Base-by-base conservation (phyloP, 2,329 filamentous ascomycete genomes). In the Pseudogymnoascus sp. region DNA sequence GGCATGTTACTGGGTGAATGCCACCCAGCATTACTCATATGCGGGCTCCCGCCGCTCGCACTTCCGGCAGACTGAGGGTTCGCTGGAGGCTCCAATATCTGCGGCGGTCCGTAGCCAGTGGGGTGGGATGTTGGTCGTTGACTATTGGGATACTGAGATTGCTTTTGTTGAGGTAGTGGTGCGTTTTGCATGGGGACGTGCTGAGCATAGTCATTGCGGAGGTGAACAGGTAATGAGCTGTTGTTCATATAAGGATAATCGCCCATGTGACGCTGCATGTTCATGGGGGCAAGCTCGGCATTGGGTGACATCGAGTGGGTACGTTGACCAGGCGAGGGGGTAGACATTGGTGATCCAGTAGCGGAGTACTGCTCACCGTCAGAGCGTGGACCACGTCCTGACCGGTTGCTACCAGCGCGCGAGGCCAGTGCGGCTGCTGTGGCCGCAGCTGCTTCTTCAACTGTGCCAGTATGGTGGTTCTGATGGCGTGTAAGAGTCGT, bases 401-500 rank as follows among this genome's bases (percentile, higher is more conserved):
- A 72, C 66, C 72, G 67, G 64, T 69, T 69, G 63, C 75, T 60
- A 70, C 70, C 67, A 55, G 30, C 41, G 28, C 70, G 69, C 23
- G 78, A 78, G 1, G 92, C 90, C 67, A 97, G 80, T 60, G 90
- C 92, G 42, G 92, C 92, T 35, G 91, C 92, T 0, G 92, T 96
- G 4, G 92, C 91, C 2, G 87, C 90, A 2, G 92, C 92, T 7
- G 93, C 91, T 75, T 97, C 93, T 74, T 97, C 93, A 14, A 97
- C 90, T 0, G 92, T 97, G 42, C 93, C 94, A 19, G 90, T 95
- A 75, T 97, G 94, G 70, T 96, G 91, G 69, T 96, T 96, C 76
- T 97, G 92, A 73, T 99, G 94, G 60, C 94, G 86, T 2, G 93
- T 99, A 65, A 99, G 80, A 2, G 94, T 97, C 0, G 94, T 97